Evolutionary conservation across 257 asterid genomes (phyloP), one percentile per base, ranked within the genome.

Genomic region (Scutellaria minor): DNA sequence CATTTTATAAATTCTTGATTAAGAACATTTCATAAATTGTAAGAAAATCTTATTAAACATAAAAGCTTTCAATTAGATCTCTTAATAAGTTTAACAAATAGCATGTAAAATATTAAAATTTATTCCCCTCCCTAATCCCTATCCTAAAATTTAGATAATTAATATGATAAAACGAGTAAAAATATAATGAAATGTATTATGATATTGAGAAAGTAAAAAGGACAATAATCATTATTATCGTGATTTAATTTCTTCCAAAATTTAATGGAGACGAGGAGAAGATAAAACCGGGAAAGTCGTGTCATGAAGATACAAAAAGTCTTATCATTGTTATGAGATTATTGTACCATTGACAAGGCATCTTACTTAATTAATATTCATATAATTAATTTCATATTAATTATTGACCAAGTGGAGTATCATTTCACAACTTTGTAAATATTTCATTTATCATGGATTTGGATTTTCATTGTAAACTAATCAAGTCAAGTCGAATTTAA

Each of bases 271-370:
- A 46, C 5, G 9, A 41, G 11, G 62, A 68, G 77, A 68, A 63
- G 64, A 74, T 70, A 14, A 79, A 69, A 70, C 71, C 67, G 55
- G 7, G 83, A 56, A 64, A 47, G 83, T 78, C 83, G 3, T 64
- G 37, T 31, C 37, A 31, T 31, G 6, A 68, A 68, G 63, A 47
- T 51, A 41, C 54, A 44, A 42, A 54, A 68, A 8, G 53, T 37
- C 52, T 15, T 54, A 45, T 61, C 58, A 37, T 73, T 60, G 6
- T 37, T 56, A 13, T 22, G 9, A 46, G 45, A 15, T 20, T 65
- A 11, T 50, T 35, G 2, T 56, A 55, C 54, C 27, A 52, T 42
- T 53, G 40, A 60, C 35, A 60, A 71, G 41, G 20, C 42, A 31
- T 62, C 54, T 47, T 15, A 60, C 39, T 47, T 75, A 71, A 63